These are phyloP conservation scores for Trichoderma gracile DNA, from an alignment of 2,329 filamentous ascomycete genomes.

Conservation along the genomic window DNA sequence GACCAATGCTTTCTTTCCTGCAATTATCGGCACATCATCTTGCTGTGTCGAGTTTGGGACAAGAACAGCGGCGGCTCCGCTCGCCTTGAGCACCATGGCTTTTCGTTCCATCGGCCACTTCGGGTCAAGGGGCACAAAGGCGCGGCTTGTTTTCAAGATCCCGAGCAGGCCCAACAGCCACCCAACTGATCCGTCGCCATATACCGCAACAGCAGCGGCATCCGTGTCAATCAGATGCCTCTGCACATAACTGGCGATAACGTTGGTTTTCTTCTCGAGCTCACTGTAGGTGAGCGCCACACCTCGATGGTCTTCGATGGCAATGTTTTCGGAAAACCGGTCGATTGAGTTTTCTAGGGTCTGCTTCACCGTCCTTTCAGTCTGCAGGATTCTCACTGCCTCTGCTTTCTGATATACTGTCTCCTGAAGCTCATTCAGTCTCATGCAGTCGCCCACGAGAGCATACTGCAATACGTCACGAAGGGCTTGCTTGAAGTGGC, in stretches of 20 bases:
- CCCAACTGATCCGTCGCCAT: constrained; percentile 17
- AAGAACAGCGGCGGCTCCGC: background rate
- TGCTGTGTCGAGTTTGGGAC: background rate
- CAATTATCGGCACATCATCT: background rate
- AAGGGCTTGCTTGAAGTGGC: constrained; percentile 19
- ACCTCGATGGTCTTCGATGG: background rate
- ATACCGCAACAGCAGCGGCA: background rate
- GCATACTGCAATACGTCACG: background rate
- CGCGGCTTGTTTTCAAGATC: constrained; percentile 11
- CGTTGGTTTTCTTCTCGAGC: background rate
- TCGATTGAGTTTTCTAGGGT: background rate
- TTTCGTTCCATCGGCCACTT: constrained; percentile 22
- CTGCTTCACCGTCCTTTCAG: background rate
- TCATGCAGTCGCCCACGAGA: constrained; percentile 7
- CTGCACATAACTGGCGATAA: background rate
- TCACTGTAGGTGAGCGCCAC: background rate
- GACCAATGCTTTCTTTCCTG: background rate
- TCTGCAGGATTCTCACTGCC: background rate
- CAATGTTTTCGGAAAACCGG: background rate
- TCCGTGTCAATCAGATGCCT: background rate
- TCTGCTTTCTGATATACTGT: background rate
- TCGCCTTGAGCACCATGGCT: background rate
- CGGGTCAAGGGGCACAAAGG: constrained; percentile 22
- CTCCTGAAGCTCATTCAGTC: background rate
- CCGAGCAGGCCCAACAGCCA: constrained; percentile 21